Conservation (phyloP, 306 rosid species). For the Malus asiatica region DNA sequence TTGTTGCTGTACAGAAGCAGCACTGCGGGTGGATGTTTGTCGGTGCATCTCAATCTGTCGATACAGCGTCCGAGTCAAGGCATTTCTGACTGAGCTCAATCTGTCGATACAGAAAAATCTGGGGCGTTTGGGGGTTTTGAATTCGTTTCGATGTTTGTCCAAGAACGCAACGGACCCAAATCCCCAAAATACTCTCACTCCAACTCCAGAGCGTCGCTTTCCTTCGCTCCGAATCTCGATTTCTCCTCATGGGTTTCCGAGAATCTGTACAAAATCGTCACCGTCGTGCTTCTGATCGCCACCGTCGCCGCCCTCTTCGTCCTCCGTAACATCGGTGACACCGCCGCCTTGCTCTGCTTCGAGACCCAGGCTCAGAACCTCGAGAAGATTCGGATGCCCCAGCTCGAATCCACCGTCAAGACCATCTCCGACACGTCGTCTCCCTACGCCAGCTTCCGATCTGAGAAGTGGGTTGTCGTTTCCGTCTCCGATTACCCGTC, state of each 20-base stretch:
- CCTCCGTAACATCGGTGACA: conserved; percentile 79
- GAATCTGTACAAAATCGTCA: conserved; percentile 48
- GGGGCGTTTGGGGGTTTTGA: neutral
- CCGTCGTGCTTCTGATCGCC: conserved; percentile 38
- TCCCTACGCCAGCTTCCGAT: conserved; percentile 48
- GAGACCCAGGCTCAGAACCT: conserved; percentile 48
- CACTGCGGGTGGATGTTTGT: neutral
- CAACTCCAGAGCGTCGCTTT: conserved; percentile 17
- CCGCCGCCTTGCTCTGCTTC: conserved; percentile 85
- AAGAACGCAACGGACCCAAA: conserved; percentile 59
- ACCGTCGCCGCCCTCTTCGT: conserved; percentile 72
- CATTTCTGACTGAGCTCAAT: neutral
- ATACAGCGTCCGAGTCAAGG: neutral
- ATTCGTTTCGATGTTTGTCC: conserved; percentile 70
- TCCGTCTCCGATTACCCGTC: conserved; percentile 69
- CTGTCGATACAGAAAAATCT: neutral
- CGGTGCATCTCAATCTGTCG: neutral
- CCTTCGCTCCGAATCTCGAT: conserved; percentile 48
- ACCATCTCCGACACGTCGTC: conserved; percentile 49
- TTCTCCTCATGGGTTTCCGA: conserved; percentile 81
- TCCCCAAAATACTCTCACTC: conserved; percentile 37
- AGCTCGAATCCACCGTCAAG: conserved; percentile 45
- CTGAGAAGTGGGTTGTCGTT: conserved; percentile 87
- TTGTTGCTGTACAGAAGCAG: neutral
- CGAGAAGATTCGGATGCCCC: conserved; percentile 70